These are phyloP conservation scores for Musa beccarii DNA, from an alignment of 176 grass and related monocot species.

Conservation along the genomic window DNA sequence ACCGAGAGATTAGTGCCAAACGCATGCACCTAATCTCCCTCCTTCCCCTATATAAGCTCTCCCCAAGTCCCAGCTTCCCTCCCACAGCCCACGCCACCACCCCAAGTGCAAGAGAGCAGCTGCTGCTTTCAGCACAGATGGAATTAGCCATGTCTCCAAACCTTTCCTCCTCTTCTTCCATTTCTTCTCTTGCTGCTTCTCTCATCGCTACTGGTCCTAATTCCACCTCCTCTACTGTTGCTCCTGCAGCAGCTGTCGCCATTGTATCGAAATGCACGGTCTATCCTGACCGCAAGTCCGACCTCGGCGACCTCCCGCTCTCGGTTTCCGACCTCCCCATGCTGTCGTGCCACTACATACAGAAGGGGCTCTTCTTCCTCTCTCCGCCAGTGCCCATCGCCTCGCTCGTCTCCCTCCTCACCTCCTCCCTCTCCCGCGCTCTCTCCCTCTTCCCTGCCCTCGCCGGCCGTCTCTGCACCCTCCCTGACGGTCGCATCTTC, in stretches of 20 bases:
- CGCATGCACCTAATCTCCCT: neutral
- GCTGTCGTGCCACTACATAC: conserved; percentile 20
- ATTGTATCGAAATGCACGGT: conserved; percentile 1
- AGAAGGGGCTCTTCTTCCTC: conserved; percentile 19
- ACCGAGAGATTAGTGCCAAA: neutral
- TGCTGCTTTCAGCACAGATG: neutral
- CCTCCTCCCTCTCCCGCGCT: conserved; percentile 14
- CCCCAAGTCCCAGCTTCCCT: no score
- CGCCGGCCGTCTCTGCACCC: conserved; percentile 16
- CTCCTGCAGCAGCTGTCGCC: neutral
- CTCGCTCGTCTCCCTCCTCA: conserved; percentile 3
- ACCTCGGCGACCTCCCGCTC: neutral
- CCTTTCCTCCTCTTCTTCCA: neutral
- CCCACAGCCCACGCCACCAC: neutral
- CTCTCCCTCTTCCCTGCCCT: conserved; percentile 17
- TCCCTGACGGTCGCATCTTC: conserved; percentile 4
- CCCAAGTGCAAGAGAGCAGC: neutral
- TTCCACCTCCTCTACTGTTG: neutral
- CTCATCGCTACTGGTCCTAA: neutral
- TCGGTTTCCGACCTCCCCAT: conserved; percentile 19
- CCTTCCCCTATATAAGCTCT: neutral
- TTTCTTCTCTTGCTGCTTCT: neutral
- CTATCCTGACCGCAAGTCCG: neutral
- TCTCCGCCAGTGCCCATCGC: neutral
- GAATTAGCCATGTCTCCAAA: neutral